Evolutionary conservation across 2,329 filamentous ascomycete species (phyloP).

Genomic region (Cryoendolithus antarcticus): DNA sequence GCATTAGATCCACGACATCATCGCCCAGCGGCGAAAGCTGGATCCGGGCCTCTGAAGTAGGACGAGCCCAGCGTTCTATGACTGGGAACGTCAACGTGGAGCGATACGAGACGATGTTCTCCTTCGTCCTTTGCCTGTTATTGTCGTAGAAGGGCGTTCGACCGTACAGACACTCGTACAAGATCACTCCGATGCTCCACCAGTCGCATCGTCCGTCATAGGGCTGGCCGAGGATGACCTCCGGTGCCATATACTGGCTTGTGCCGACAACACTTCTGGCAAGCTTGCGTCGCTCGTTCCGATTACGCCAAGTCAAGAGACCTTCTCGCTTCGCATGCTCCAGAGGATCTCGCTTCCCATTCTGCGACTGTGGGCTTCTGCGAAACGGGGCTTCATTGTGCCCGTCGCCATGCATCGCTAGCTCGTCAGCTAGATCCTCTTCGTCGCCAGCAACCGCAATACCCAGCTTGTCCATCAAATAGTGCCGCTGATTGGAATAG

Average conservation of each 20-base stretch:
- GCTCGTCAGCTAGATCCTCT: slow-evolving; percentile 49
- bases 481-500: slow-evolving; percentile 72
- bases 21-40: slow-evolving; percentile 45
- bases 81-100: slow-evolving; percentile 59
- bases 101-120: slow-evolving; percentile 67
- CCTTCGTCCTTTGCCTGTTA: slow-evolving; percentile 70
- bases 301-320: slow-evolving; percentile 31
- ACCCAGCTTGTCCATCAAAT: slow-evolving; percentile 61
- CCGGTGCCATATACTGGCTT: slow-evolving; percentile 96
- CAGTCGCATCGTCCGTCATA: slow-evolving; percentile 93
- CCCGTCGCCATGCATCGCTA: slow-evolving; percentile 13
- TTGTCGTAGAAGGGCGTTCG: slow-evolving; percentile 81
- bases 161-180: slow-evolving; percentile 90
- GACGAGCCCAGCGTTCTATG: slow-evolving; percentile 38
- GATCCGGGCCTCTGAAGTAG: slow-evolving; percentile 22
- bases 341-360: slow-evolving; percentile 13
- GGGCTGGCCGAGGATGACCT: slow-evolving; percentile 66
- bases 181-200: slow-evolving; percentile 92
- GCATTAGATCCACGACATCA: slow-evolving; percentile 66
- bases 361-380: slow-evolving; percentile 2
- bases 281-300: slow-evolving; percentile 49
- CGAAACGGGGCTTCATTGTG: slow-evolving; percentile 5
- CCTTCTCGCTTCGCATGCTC: slow-evolving; percentile 19
- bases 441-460: slow-evolving; percentile 63
- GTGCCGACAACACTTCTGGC: slow-evolving; percentile 86